Evolutionary conservation across 257 asterid species (phyloP), one percentile per base, ranked within the genome.

Genomic region (Craterostigma plantagineum): DNA sequence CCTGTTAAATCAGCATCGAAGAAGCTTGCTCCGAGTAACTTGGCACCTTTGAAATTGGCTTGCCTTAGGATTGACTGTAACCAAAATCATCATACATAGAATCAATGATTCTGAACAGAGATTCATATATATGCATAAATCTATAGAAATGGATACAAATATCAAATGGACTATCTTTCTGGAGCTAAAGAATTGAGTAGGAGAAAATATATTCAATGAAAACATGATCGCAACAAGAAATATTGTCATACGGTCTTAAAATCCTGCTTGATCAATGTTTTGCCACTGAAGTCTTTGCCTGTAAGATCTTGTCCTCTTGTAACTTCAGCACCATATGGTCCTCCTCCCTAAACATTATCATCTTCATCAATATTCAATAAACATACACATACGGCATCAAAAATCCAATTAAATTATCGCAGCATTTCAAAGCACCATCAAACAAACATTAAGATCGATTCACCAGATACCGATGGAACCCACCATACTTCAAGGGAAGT

Each of bases 1-100:
- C 96, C 96, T 57, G 98, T 87, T 58, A 87, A 67, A 79, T 87
- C 98, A 37, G 98, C 93, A 70, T 82, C 98, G 53, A 87, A 87
- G 77, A 82, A 87, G 77, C 98, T 87, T 55, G 95, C 93, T 45
- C 95, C 98, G 16, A 82, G 23, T 52, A 87, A 66, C 47, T 74
- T 76, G n/a, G 95, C 93, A 33, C 95, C 95, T 70, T 79, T 79
- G 61, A 82, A 82, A 54, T 87, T 82, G 40, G 92, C 79, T 72
- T 82, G 98, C 69, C 98, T 74, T 42, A 87, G 77, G 62, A 82
- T 74, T 10, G 95, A 87, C 96, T 84, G 77, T 43, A 59, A 58
- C 18, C 13, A 34, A 37, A 48, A 54, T 14, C 7, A 15, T 27
- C 15, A 34, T 35, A 16, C 44, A 43, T 1, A 18, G 48, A 43